phyloP scores from a whole-genome alignment of 169 alveolate genomes.

The Plasmodium billcollinsi region DNA sequence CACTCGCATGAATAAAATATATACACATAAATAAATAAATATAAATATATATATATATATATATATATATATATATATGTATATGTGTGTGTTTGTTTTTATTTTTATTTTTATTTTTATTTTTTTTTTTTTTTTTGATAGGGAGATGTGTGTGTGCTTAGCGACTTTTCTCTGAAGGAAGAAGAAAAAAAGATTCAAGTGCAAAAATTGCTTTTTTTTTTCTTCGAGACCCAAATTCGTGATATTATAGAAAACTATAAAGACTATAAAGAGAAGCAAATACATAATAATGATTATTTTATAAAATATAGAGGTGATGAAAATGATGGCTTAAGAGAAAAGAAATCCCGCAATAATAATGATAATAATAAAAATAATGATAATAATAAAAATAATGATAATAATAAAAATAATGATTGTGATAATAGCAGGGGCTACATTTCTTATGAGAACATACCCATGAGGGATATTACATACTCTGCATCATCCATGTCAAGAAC shows the following conservation, averaged over 20 bases:
- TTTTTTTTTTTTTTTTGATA: not conserved
- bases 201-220: slow-evolving; percentile 26
- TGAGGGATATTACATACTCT: no score
- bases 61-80: not conserved
- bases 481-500: no score
- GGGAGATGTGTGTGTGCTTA: slow-evolving; percentile 47
- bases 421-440: no score
- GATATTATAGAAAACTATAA: slow-evolving; percentile 25
- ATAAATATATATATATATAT: no score
- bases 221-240: slow-evolving; percentile 26
- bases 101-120: no score
- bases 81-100: not conserved
- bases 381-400: no score
- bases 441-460: no score
- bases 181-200: slow-evolving; percentile 49
- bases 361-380: no score
- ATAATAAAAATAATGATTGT: no score
- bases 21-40: not conserved
- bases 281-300: not conserved
- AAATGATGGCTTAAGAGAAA: no score
- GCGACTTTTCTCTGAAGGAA: slow-evolving; percentile 33
- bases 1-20: not conserved
- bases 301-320: not conserved
- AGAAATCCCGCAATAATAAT: no score
- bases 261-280: not conserved